phyloP scores from a whole-genome alignment of 768 basidiomycete species.

The Vishniacozyma victoriae region DNA sequence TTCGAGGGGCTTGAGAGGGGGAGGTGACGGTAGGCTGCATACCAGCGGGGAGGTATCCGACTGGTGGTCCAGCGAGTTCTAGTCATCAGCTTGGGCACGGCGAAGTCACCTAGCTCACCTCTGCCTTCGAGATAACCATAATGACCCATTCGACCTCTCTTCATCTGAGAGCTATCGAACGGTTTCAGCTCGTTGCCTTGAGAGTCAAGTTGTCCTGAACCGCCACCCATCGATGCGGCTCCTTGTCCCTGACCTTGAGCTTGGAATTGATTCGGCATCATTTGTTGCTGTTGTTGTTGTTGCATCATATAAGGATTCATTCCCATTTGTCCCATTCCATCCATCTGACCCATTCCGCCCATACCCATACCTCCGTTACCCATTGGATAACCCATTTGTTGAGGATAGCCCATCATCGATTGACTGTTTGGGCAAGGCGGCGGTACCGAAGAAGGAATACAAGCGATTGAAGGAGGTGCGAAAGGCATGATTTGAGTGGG shows the following conservation, averaged over 20 bases:
- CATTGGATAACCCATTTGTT: background rate
- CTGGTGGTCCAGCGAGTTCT: slow-evolving; percentile 42
- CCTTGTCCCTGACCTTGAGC: too few species aligned
- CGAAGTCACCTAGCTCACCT: slow-evolving; percentile 18
- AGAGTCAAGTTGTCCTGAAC: too few species aligned
- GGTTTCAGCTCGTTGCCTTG: slow-evolving; percentile 12
- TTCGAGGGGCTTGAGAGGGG: too few species aligned
- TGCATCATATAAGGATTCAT: background rate
- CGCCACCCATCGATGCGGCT: too few species aligned
- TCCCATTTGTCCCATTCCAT: background rate
- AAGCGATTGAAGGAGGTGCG: too few species aligned
- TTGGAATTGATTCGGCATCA: background rate
- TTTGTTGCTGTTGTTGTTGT: background rate
- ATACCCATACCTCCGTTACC: background rate
- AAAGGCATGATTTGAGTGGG: background rate
- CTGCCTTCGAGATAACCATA: slow-evolving; percentile 42
- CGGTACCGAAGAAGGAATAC: too few species aligned
- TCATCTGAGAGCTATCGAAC: slow-evolving; percentile 33
- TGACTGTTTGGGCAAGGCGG: too few species aligned
- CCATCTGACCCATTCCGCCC: background rate
- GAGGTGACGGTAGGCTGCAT: slow-evolving; percentile 10
- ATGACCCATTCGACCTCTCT: slow-evolving; percentile 35
- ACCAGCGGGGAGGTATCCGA: slow-evolving; percentile 35
- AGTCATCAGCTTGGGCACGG: background rate
- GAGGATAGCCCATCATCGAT: too few species aligned